These are phyloP conservation scores for Ogataea hybrid DNA, from an alignment of 1,139 yeast genomes.

Conservation along the genomic window DNA sequence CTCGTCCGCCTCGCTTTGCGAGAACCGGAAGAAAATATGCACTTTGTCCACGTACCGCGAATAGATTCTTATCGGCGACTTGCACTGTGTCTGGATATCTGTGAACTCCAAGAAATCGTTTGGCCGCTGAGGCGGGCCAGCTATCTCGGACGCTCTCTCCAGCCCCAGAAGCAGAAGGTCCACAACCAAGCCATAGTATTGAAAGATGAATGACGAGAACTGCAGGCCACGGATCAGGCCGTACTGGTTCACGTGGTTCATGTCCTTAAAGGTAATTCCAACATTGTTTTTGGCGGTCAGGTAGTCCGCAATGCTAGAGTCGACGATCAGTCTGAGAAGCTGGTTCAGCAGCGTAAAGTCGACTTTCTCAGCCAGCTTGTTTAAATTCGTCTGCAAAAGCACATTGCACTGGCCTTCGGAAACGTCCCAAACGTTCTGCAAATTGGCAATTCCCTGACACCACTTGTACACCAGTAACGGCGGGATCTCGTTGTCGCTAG, in stretches of 20 bases:
- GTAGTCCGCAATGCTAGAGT: conserved; percentile 92
- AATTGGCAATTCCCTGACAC: conserved; percentile 91
- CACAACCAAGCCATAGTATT: conserved; percentile 81
- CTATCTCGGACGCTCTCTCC: conserved; percentile 83
- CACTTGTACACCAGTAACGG: conserved; percentile 90
- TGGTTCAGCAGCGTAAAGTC: conserved; percentile 87
- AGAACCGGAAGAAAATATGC: conserved; percentile 75
- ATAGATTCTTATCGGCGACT: conserved; percentile 75
- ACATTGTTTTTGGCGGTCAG: conserved; percentile 91
- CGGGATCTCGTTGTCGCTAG: conserved; percentile 91
- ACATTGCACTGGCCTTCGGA: conserved; percentile 75
- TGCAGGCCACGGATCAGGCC: conserved; percentile 89
- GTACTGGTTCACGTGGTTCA: conserved; percentile 88
- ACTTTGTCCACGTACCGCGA: conserved; percentile 81
- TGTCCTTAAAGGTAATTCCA: conserved; percentile 81
- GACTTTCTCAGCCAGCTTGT: conserved; percentile 75
- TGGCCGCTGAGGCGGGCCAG: conserved; percentile 74
- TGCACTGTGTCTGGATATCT: conserved; percentile 53
- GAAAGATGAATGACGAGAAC: conserved; percentile 85
- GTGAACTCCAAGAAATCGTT: conserved; percentile 76
- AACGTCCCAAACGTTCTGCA: conserved; percentile 76
- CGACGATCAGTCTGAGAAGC: conserved; percentile 74
- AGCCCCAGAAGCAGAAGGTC: conserved; percentile 82
- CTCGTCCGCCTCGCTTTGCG: conserved; percentile 69
- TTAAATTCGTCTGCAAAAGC: conserved; percentile 73